A percentile compares a stretch with the other conserved stretches of the same genome.
Evolutionary conservation across 2,329 filamentous ascomycete species (phyloP).

Genomic region (Paecilomyces variotii): DNA sequence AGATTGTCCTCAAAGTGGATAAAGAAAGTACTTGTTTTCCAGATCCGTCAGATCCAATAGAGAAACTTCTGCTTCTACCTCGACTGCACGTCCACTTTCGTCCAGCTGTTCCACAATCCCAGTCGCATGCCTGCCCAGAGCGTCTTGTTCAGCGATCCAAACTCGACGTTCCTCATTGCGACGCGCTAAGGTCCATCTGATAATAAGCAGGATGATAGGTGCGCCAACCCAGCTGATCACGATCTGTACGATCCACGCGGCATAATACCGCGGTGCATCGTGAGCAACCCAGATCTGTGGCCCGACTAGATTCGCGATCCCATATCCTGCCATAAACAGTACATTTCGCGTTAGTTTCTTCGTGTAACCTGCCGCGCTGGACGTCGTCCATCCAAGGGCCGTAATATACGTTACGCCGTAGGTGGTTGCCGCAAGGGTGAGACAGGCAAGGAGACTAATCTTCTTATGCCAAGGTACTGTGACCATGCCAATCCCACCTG

Average conservation of each 20-base stretch:
- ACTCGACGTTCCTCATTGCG: constrained; percentile 23
- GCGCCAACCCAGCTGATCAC: constrained; percentile 29
- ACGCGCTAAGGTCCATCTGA: constrained; percentile 23
- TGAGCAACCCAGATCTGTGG: constrained; percentile 22
- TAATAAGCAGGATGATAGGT: constrained; percentile 25
- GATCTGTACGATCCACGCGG: constrained; percentile 25
- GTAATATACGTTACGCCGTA: constrained; percentile 31
- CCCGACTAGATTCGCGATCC: constrained; percentile 19
- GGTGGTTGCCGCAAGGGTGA: constrained; percentile 21
- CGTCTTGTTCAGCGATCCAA: constrained; percentile 19
- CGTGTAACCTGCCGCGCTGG: constrained; percentile 20
- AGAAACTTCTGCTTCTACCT: constrained; percentile 27
- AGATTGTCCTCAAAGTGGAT: constrained; percentile 16
- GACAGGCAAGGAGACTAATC: constrained; percentile 21
- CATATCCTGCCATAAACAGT: constrained; percentile 17
- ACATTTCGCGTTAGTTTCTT: constrained; percentile 26
- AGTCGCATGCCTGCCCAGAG: constrained; percentile 2
- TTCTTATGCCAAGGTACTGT: constrained; percentile 21
- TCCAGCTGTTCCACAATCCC: constrained; percentile 23
- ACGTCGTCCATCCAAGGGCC: constrained; percentile 31
- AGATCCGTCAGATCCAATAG: constrained; percentile 29
- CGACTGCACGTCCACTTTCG: constrained; percentile 20
- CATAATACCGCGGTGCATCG: constrained; percentile 23
- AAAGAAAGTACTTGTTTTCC: constrained; percentile 34
- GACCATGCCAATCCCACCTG: constrained; percentile 22